A percentile compares a stretch with the other conserved stretches of the same genome.
These are phyloP conservation scores for Vitis vinifera DNA, from an alignment of 164 flowering plant genomes.

Conservation along the genomic window ASM3070453v1 NC_081809.1:17077001-17077500, in stretches of 20 bases:
- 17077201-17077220: conserved; percentile 65
- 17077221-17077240: conserved; percentile 76
- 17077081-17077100: conserved; percentile 68
- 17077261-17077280: conserved; percentile 76
- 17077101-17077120: conserved; percentile 70
- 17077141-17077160: conserved; percentile 73
- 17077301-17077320: conserved; percentile 78
- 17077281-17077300: conserved; percentile 66
- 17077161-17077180: conserved; percentile 60
- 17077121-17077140: conserved; percentile 84
- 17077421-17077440: conserved; percentile 63
- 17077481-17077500: conserved; percentile 88
- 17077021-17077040: conserved; percentile 83
- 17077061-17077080: conserved; percentile 61
- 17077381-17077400: conserved; percentile 79
- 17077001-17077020: conserved; percentile 68
- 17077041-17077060: conserved; percentile 70
- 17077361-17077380: conserved; percentile 63
- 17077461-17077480: conserved; percentile 65
- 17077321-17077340: conserved; percentile 94
- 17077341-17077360: conserved; percentile 86
- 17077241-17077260: conserved; percentile 77
- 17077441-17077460: conserved; percentile 73
- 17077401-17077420: conserved; percentile 97
- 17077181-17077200: conserved; percentile 60